These are phyloP conservation scores for Kuraishia piskuri DNA, from an alignment of 805 yeast species.

Conservation along the genomic window DNA sequence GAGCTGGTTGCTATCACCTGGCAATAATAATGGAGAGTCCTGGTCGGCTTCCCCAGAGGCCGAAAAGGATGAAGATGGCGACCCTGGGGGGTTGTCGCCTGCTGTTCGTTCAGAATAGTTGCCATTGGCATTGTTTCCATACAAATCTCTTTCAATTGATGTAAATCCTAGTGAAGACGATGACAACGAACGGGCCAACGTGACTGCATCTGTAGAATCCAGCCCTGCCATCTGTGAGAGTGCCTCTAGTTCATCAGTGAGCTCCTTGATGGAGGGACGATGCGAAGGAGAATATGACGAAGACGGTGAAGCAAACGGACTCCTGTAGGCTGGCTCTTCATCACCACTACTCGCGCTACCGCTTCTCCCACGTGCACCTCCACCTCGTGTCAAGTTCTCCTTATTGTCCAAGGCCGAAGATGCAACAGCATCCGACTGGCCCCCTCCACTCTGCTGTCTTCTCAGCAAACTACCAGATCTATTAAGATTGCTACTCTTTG, in stretches of 20 bases:
- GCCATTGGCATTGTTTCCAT: conserved; percentile 20
- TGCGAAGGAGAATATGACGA: conserved; percentile 1
- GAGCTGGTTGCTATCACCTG: conserved; percentile 8
- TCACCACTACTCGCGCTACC: not conserved
- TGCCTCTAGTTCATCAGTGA: conserved; percentile 67
- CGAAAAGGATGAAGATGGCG: conserved; percentile 10
- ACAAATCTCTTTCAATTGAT: conserved; percentile 36
- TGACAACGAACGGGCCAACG: conserved; percentile 73
- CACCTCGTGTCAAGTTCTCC: not conserved
- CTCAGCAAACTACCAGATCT: conserved; percentile 13
- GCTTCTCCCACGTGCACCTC: conserved; percentile 12
- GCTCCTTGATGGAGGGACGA: conserved; percentile 57
- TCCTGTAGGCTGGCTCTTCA: not conserved
- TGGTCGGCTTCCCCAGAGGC: conserved; percentile 2
- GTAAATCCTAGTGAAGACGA: conserved; percentile 57
- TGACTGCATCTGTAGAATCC: conserved; percentile 72
- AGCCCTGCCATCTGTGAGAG: conserved; percentile 72
- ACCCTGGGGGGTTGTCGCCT: conserved; percentile 2
- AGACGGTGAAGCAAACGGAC: not conserved
- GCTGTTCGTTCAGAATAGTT: conserved; percentile 16
- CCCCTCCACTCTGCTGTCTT: conserved; percentile 8
- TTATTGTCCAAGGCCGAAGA: conserved; percentile 2
- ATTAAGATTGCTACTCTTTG: conserved; percentile 10
- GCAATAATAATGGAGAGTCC: conserved; percentile 6
- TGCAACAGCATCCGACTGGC: conserved; percentile 5